Evolutionary conservation across 345 rosid genomes (phyloP), one percentile per base, ranked within the genome.

Genomic region (Citrus sinensis): DNA sequence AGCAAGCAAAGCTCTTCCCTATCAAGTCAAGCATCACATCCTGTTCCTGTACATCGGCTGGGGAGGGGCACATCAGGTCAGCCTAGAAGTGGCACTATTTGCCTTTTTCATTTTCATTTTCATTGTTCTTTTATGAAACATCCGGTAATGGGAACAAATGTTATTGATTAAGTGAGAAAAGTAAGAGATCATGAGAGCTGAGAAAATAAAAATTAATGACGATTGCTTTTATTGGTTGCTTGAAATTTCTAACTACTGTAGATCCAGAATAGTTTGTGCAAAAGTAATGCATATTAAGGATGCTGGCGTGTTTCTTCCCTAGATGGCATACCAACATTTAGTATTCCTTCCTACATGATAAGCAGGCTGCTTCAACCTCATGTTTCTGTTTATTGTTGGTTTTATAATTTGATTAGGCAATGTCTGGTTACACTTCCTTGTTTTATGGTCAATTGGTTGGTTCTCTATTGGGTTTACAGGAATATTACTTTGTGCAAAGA

Each of bases 1-100:
- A 80, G 86, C 76, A 71, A 81, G 71, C 83, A 83, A 24, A 75
- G 65, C 29, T 61, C 83, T 86, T 79, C 87, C 27, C 30, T 74
- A 6, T 63, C 68, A 77, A 40, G 65, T 71, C 85, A 29, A 71
- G 90, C 79, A 79, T 65, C 87, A 24, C 92, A 92, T 79, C 89
- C 95, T 78, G 93, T 86, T 80, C 98, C 97, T 68, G 97, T 92
- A 60, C 98, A 95, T 85, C 91, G 95, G 42, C 87, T 95, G 9
- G 98, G 98, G 69, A 88, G 98, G 87, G 98, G 98, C 79, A 95
- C 98, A 42, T 93, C 98, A 79, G 98, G 95, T 93, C 67, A 76
- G 81, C 72, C 39, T 34, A 20, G 34, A 29, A 34, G 46, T 30
- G 70, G 30, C 39, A 37, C 25, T 49, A 19, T 32, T 68, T n/a